Conservation (phyloP, 257 asterid genomes). For the Gynochthodes officinalis region DNA sequence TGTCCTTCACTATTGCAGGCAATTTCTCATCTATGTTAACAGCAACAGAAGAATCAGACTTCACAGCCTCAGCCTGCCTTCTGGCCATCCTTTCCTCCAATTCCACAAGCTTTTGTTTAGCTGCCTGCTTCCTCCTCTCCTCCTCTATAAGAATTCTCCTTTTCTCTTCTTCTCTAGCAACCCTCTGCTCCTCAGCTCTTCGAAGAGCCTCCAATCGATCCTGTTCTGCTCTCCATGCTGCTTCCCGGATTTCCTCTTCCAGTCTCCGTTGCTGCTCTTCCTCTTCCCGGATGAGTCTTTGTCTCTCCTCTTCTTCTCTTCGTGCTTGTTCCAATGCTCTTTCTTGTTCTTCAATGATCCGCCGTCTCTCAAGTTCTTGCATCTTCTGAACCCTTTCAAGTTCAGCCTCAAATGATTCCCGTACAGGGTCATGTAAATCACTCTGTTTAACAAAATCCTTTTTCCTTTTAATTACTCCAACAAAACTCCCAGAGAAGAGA, state of each 20-base stretch:
- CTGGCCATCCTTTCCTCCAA: slow-evolving; percentile 90
- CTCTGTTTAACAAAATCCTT: slow-evolving; percentile 61
- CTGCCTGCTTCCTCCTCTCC: slow-evolving; percentile 95
- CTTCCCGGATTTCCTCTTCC: slow-evolving; percentile 92
- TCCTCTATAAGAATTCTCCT: slow-evolving; percentile 67
- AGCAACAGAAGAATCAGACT: slow-evolving; percentile 35
- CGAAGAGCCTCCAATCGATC: slow-evolving; percentile 69
- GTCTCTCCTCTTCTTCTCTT: slow-evolving; percentile 87
- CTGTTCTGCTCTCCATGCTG: slow-evolving; percentile 92
- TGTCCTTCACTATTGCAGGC: slow-evolving; percentile 42
- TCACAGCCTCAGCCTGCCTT: slow-evolving; percentile 51
- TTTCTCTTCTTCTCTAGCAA: slow-evolving; percentile 86
- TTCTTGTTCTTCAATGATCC: slow-evolving; percentile 84
- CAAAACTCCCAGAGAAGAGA: slow-evolving; percentile 65
- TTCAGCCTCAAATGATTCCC: slow-evolving; percentile 98
- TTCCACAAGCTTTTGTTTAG: slow-evolving; percentile 79
- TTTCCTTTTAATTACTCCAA: slow-evolving; percentile 81
- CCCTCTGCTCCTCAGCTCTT: slow-evolving; percentile 74
- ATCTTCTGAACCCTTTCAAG: slow-evolving; percentile 93
- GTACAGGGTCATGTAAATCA: slow-evolving; percentile 80
- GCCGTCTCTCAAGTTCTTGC: slow-evolving; percentile 93
- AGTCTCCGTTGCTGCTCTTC: slow-evolving; percentile 58
- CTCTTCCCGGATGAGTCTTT: slow-evolving; percentile 72
- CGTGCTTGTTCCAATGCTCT: slow-evolving; percentile 76
- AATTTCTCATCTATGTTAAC: slow-evolving; percentile 44